phyloP scores from a whole-genome alignment of 139 green algal species.

The Coccomyxa sp. region DNA sequence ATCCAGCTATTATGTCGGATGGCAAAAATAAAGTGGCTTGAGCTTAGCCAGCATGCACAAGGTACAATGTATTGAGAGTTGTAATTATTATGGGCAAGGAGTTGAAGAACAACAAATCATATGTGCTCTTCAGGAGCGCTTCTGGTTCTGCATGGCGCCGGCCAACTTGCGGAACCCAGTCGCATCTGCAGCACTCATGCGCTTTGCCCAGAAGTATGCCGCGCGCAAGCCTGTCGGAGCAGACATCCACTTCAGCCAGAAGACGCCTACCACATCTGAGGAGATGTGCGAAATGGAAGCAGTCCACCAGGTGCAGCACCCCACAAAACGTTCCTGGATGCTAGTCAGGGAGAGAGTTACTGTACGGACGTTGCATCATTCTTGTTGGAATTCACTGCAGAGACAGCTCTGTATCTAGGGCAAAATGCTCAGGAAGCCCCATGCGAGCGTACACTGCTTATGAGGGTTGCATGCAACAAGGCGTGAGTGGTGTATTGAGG shows the following conservation, averaged over 20 bases:
- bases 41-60: neutral
- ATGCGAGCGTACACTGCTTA: neutral
- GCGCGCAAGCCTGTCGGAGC: slow-evolving; percentile 8
- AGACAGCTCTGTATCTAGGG: neutral
- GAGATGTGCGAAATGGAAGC: slow-evolving; percentile 21
- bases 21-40: neutral
- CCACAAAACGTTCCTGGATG: neutral
- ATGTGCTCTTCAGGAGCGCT: slow-evolving; percentile 11
- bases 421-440: neutral
- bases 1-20: no score
- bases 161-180: slow-evolving; percentile 24
- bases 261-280: slow-evolving; percentile 18
- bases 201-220: slow-evolving; percentile 36
- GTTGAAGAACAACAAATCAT: neutral
- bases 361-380: no score
- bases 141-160: slow-evolving; percentile 46
- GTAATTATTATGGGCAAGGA: no score
- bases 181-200: slow-evolving; percentile 29
- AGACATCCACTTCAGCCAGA: neutral
- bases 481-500: neutral
- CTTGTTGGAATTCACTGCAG: neutral
- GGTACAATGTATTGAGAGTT: neutral
- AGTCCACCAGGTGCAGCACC: slow-evolving; percentile 25
- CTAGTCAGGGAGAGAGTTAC: neutral
- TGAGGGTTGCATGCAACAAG: neutral